Evolutionary conservation across 2,329 filamentous ascomycete species (phyloP).

Genomic region (Aspergillus thermomutatus): DNA sequence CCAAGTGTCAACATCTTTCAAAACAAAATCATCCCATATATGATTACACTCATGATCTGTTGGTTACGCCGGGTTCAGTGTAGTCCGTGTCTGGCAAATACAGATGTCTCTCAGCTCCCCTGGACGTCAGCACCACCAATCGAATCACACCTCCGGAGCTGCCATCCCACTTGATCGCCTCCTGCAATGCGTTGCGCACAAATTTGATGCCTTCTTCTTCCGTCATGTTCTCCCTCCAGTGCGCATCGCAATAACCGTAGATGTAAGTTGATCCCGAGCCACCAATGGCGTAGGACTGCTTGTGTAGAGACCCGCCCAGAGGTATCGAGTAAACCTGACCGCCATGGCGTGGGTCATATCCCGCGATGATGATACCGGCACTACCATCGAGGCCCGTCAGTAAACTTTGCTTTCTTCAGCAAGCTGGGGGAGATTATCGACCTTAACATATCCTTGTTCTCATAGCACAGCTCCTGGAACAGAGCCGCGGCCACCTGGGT

Average conservation of each 20-base stretch:
- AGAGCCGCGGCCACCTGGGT: constrained; percentile 93
- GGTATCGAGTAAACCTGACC: constrained; percentile 98
- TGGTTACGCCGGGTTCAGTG: constrained; percentile 61
- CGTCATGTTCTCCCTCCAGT: constrained; percentile 95
- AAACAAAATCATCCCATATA: constrained; percentile 19
- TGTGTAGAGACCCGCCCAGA: constrained; percentile 92
- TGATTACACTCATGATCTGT: constrained; percentile 21
- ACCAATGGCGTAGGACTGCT: constrained; percentile 92
- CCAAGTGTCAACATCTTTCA: constrained; percentile 14
- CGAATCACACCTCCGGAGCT: constrained; percentile 97
- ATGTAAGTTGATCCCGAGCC: constrained; percentile 98
- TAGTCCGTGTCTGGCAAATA: constrained; percentile 94
- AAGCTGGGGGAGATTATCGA: constrained; percentile 44
- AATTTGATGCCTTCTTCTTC: constrained; percentile 87
- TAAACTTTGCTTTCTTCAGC: background rate
- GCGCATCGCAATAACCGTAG: constrained; percentile 95
- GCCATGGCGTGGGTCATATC: constrained; percentile 90
- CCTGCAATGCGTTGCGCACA: constrained; percentile 83
- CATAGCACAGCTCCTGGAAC: constrained; percentile 97
- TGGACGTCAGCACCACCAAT: constrained; percentile 90
- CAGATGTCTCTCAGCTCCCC: constrained; percentile 86
- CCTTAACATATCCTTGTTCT: constrained; percentile 93
- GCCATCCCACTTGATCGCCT: constrained; percentile 99
- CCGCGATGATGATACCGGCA: constrained; percentile 96
- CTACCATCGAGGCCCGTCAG: constrained; percentile 47